These are phyloP conservation scores for Diospyros kaki DNA, from an alignment of 148 eudicot species.

Conservation along the genomic window DNA sequence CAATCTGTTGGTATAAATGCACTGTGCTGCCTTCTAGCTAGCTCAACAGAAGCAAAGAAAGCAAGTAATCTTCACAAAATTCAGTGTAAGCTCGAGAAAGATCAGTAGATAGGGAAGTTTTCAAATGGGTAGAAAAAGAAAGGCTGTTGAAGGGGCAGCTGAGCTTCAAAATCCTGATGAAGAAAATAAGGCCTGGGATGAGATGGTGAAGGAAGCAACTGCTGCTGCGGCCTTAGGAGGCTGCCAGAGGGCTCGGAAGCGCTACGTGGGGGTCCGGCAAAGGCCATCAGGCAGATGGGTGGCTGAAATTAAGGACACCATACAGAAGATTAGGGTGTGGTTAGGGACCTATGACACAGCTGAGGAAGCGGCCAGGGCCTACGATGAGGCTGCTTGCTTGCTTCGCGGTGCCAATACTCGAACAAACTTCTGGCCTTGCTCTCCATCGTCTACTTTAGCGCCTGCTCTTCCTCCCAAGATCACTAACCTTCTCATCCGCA, in stretches of 20 bases:
- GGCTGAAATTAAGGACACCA: slow-evolving; percentile 44
- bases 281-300: slow-evolving; percentile 52
- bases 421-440: slow-evolving; percentile 44
- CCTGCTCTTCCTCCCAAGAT: slow-evolving; percentile 45
- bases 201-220: slow-evolving; percentile 32
- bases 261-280: slow-evolving; percentile 46
- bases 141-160: slow-evolving; percentile 13
- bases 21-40: neutral
- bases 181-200: slow-evolving; percentile 28
- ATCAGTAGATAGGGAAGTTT: neutral
- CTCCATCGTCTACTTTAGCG: slow-evolving; percentile 20
- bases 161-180: slow-evolving; percentile 12
- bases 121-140: slow-evolving; percentile 45
- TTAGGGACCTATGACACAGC: slow-evolving; percentile 47
- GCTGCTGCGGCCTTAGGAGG: slow-evolving; percentile 26
- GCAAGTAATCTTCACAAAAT: neutral
- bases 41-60: slow-evolving; percentile 4
- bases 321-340: slow-evolving; percentile 51
- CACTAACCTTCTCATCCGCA: slow-evolving; percentile 40
- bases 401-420: slow-evolving; percentile 48
- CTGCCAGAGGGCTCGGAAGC: slow-evolving; percentile 28
- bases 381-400: slow-evolving; percentile 51
- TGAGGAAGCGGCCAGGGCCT: slow-evolving; percentile 54
- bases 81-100: neutral
- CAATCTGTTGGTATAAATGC: neutral